Percentiles rank a stretch among this genome's conserved stretches.
Evolutionary conservation across 768 basidiomycete genomes (phyloP).

Genomic region (Suillus plorans): DNA sequence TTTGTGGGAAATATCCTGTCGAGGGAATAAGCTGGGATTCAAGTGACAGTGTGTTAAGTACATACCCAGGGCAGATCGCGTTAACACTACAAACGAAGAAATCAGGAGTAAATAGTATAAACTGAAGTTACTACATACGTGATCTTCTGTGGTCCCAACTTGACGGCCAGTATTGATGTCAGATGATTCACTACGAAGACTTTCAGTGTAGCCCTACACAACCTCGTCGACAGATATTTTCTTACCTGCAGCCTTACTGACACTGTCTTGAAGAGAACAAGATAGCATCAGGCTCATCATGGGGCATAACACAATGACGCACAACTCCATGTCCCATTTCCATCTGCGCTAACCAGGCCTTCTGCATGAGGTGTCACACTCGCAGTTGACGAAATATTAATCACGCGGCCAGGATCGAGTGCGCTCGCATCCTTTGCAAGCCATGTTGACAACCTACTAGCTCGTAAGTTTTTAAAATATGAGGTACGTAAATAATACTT

Average conservation of each 20-base stretch:
- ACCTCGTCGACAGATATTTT: neutral
- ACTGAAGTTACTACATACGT: constrained; percentile 47
- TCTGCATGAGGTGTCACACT: constrained; percentile 55
- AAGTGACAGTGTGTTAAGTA: neutral
- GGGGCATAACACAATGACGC: constrained; percentile 30
- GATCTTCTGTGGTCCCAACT: constrained; percentile 57
- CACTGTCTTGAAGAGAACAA: constrained; percentile 49
- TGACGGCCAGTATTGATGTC: constrained; percentile 67
- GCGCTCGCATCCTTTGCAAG: constrained; percentile 65
- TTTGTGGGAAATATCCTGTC: constrained; percentile 74
- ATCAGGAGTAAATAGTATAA: neutral
- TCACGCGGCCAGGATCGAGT: constrained; percentile 68
- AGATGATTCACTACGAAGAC: constrained; percentile 68
- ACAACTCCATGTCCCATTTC: constrained; percentile 80
- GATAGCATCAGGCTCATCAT: constrained; percentile 1
- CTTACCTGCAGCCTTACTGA: constrained; percentile 80
- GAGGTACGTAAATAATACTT: constrained; percentile 8
- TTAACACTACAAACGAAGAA: constrained; percentile 57
- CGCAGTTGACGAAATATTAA: constrained; percentile 79
- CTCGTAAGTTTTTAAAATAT: neutral
- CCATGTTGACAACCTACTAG: constrained; percentile 39
- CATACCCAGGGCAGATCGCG: constrained; percentile 79
- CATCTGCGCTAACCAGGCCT: constrained; percentile 46
- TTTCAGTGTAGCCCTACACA: neutral
- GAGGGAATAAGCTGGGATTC: neutral